phyloP scores from a whole-genome alignment of 331 rosid species.

The Pyrus hybrid region DNA sequence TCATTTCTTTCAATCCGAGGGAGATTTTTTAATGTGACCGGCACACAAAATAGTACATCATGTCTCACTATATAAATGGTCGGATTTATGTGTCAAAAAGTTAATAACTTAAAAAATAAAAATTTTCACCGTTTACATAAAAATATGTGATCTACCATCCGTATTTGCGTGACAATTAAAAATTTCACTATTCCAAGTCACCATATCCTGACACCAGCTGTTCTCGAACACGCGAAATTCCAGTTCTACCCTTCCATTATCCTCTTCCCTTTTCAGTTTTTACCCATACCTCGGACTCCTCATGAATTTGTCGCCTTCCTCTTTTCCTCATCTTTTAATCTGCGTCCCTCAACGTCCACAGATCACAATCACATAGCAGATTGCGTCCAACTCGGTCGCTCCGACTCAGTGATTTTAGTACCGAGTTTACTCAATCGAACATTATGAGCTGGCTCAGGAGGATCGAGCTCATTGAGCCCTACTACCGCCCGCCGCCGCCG shows the following conservation, averaged over 20 bases:
- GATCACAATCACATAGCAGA: neutral
- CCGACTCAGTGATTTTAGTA: neutral
- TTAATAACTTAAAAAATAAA: too few species aligned
- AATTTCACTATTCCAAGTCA: neutral
- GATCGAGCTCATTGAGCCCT: slow-evolving; percentile 48
- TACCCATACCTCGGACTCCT: slow-evolving; percentile 7
- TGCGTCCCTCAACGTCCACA: slow-evolving; percentile 16
- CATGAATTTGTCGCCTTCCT: slow-evolving; percentile 31
- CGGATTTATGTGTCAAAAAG: too few species aligned
- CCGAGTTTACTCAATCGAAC: slow-evolving; percentile 18
- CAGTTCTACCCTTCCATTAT: slow-evolving; percentile 15
- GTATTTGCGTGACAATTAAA: too few species aligned
- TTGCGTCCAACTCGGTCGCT: neutral
- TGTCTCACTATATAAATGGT: too few species aligned
- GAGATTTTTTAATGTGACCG: too few species aligned
- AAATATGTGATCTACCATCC: too few species aligned
- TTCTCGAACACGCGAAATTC: neutral
- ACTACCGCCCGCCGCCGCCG: slow-evolving; percentile 12
- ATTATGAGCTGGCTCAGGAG: slow-evolving; percentile 59
- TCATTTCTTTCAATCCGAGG: too few species aligned
- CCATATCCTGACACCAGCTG: neutral
- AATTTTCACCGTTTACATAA: too few species aligned
- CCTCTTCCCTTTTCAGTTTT: neutral
- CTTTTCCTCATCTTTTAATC: neutral
- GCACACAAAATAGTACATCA: too few species aligned